Percentiles rank a stretch among this genome's conserved stretches.
Evolutionary conservation across 2,329 filamentous ascomycete genomes (phyloP).

Genomic region (Ceratocystis albifundus): DNA sequence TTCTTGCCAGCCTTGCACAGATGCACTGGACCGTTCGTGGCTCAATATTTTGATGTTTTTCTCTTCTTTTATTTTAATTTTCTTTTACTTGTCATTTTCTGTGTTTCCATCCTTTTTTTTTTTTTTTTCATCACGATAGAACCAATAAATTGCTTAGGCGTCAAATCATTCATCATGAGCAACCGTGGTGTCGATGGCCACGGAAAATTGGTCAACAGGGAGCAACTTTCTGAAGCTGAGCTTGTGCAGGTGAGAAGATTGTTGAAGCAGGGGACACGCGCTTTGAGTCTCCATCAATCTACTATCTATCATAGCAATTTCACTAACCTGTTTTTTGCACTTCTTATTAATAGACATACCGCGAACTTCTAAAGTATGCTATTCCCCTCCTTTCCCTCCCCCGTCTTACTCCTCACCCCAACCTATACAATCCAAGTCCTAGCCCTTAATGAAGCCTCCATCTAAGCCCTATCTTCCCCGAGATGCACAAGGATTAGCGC

Average conservation of each 20-base stretch:
- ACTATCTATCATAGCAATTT: background rate
- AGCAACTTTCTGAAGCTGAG: slow-evolving; percentile 19
- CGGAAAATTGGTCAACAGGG: slow-evolving; percentile 26
- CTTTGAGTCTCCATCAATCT: background rate
- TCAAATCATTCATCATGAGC: slow-evolving; percentile 5
- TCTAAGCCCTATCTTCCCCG: background rate
- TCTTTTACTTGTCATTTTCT: no score
- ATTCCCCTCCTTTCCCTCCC: background rate
- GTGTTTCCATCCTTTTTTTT: no score
- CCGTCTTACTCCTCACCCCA: background rate
- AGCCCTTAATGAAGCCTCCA: background rate
- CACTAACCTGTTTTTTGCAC: background rate
- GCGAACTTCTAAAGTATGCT: slow-evolving; percentile 10
- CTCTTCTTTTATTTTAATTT: no score
- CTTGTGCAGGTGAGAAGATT: background rate
- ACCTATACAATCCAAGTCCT: background rate
- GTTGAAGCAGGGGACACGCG: background rate
- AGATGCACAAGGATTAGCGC: background rate
- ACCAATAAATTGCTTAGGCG: no score
- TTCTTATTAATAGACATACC: slow-evolving; percentile 1
- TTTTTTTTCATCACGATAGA: no score
- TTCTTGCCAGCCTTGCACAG: no score
- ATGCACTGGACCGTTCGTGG: no score
- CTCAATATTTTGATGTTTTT: no score
- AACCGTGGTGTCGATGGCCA: background rate